Percentiles rank a stretch among this genome's conserved stretches.
Conservation (phyloP, 2,329 filamentous ascomycete genomes). For the Ilyonectria robusta region DNA sequence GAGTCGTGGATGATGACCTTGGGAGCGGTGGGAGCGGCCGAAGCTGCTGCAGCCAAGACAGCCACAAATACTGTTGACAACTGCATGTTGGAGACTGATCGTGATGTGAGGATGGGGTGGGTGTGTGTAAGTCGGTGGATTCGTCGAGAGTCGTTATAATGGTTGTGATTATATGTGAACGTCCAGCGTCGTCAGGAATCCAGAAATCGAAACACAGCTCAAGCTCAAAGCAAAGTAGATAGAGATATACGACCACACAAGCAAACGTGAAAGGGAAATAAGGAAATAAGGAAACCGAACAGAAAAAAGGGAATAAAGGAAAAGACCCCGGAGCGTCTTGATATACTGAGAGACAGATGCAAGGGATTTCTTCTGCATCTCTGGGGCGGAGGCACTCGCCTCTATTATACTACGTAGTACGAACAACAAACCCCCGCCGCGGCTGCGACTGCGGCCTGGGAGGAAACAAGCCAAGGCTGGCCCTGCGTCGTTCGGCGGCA, state of each 20-base stretch:
- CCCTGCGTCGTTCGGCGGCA: constrained; percentile 20
- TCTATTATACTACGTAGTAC: constrained; percentile 44
- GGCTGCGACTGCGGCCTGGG: background rate
- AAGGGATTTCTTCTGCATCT: constrained; percentile 38
- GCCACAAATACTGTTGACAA: constrained; percentile 63
- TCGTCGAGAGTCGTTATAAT: constrained; percentile 10
- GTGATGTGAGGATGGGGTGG: constrained; percentile 22
- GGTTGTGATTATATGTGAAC: constrained; percentile 32
- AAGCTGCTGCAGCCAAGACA: constrained; percentile 61
- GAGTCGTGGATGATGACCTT: constrained; percentile 54
- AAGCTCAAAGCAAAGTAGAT: constrained; percentile 13
- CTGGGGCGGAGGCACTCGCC: constrained; percentile 32
- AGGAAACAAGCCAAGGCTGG: constrained; percentile 11
- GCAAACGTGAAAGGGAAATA: constrained; percentile 37
- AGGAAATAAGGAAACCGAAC: constrained; percentile 44
- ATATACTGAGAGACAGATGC: constrained; percentile 35
- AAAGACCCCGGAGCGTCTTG: constrained; percentile 41
- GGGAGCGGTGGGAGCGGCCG: constrained; percentile 61
- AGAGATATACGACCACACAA: constrained; percentile 28
- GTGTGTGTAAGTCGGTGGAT: constrained; percentile 6
- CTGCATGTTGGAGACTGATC: constrained; percentile 61
- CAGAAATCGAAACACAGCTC: constrained; percentile 21
- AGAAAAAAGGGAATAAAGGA: constrained; percentile 34
- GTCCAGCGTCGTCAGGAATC: constrained; percentile 33
- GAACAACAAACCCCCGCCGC: constrained; percentile 18